These are phyloP conservation scores for Hypomontagnella submonticulosa DNA, from an alignment of 495 filamentous ascomycete species.

Conservation along the genomic window DNA sequence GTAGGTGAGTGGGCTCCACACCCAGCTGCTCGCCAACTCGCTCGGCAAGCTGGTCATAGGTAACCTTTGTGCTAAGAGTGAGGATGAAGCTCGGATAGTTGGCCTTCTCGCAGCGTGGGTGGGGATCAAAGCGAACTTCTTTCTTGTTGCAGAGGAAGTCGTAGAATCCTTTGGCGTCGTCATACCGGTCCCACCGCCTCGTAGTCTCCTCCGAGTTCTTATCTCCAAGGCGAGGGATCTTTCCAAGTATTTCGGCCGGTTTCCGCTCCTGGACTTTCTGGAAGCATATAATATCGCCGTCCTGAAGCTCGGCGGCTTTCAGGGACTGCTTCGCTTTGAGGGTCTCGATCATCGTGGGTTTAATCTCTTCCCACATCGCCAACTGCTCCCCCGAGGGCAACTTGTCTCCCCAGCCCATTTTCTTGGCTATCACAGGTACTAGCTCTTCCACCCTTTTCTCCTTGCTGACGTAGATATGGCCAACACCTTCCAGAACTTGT, in stretches of 20 bases:
- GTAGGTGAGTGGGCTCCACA: conserved; percentile 85
- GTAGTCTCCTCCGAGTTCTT: conserved; percentile 36
- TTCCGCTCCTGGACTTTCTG: conserved; percentile 69
- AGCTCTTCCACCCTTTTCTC: conserved; percentile 89
- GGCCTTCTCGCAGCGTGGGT: conserved; percentile 59
- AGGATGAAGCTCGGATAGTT: conserved; percentile 72
- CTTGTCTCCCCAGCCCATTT: conserved; percentile 86
- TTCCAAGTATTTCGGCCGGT: conserved; percentile 47
- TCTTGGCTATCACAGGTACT: conserved; percentile 78
- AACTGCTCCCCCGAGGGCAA: conserved; percentile 63
- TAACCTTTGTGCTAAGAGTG: conserved; percentile 84
- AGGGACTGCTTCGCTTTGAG: conserved; percentile 92
- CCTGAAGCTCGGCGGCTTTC: conserved; percentile 91
- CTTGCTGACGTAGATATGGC: conserved; percentile 85
- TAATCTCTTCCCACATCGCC: conserved; percentile 94
- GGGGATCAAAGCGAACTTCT: conserved; percentile 73
- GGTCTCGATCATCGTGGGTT: conserved; percentile 93
- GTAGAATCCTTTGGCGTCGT: conserved; percentile 86
- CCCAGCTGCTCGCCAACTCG: conserved; percentile 83
- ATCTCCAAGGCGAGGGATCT: conserved; percentile 45
- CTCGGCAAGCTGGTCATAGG: conserved; percentile 87
- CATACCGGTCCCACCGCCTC: conserved; percentile 53
- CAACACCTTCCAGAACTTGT: conserved; percentile 79
- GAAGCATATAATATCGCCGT: conserved; percentile 97
- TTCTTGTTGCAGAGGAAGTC: conserved; percentile 90